Percentiles rank a stretch among this genome's conserved stretches.
Conservation (phyloP, 257 asterid species). For the Leptodermis oblonga region DNA sequence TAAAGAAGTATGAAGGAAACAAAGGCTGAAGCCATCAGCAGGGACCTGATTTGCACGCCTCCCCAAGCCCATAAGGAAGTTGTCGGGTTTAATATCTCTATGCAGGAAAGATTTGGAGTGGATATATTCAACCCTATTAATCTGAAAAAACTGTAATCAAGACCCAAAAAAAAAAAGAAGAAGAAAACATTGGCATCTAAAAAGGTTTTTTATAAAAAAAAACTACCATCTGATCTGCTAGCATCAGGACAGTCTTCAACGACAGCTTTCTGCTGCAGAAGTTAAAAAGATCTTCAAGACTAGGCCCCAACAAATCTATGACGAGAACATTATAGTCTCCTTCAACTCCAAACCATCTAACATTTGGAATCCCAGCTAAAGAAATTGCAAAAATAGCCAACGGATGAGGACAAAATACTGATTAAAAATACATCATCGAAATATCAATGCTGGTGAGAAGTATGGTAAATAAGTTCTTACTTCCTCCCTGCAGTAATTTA, state of each 20-base stretch:
- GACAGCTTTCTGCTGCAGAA: slow-evolving; percentile 85
- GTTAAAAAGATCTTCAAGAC: slow-evolving; percentile 89
- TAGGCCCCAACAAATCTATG: slow-evolving; percentile 87
- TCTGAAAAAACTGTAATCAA: slow-evolving; percentile 35
- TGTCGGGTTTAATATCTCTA: slow-evolving; percentile 86
- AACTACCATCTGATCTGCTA: slow-evolving; percentile 81
- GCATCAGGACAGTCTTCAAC: slow-evolving; percentile 89
- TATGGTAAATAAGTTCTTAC: slow-evolving; percentile 39
- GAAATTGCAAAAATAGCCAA: slow-evolving; percentile 20
- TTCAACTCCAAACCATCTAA: slow-evolving; percentile 89
- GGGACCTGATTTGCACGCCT: slow-evolving; percentile 82
- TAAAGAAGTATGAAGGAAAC: slow-evolving; percentile 4
- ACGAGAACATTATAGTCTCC: slow-evolving; percentile 93
- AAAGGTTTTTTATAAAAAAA: too few relatives aligned
- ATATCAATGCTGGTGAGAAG: slow-evolving; percentile 15
- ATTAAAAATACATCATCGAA: slow-evolving; percentile 12
- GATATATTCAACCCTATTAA: slow-evolving; percentile 65
- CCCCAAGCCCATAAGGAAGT: slow-evolving; percentile 86
- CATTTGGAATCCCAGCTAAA: slow-evolving; percentile 74
- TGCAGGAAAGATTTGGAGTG: slow-evolving; percentile 77
- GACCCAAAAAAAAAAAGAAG: not conserved
- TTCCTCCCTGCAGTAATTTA: slow-evolving; percentile 81
- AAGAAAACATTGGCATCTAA: slow-evolving; percentile 6
- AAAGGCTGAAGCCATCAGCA: slow-evolving; percentile 6
- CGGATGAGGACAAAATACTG: slow-evolving; percentile 5